Evolutionary conservation across 441 rosid species (phyloP).

Genomic region (Pelargonium australe): DNA sequence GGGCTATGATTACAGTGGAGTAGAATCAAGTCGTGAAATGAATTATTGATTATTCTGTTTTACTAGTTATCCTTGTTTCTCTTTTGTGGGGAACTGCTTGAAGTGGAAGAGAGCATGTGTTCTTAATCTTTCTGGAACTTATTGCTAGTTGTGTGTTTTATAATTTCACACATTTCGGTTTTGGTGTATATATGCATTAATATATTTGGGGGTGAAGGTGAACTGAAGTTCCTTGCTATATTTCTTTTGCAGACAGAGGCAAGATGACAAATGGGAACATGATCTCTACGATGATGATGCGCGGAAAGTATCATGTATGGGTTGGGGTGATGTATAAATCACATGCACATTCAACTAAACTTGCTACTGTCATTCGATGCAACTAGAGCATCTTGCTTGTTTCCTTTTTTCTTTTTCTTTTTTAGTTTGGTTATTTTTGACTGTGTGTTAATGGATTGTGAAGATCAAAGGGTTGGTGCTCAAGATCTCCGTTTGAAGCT

Average conservation of each 20-base stretch:
- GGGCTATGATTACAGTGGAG: too few species aligned
- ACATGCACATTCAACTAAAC: slow-evolving; percentile 21
- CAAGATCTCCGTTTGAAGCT: slow-evolving; percentile 92
- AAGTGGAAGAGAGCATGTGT: background rate
- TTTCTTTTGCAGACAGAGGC: slow-evolving; percentile 68
- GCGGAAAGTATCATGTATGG: slow-evolving; percentile 63
- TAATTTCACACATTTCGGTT: slow-evolving; percentile 1
- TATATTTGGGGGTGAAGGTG: background rate
- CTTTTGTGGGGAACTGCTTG: background rate
- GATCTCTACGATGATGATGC: slow-evolving; percentile 60
- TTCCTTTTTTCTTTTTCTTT: background rate
- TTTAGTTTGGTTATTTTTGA: slow-evolving; percentile 27
- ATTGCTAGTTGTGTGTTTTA: background rate
- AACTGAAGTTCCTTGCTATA: background rate
- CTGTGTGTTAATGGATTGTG: slow-evolving; percentile 39
- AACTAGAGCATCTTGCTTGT: slow-evolving; percentile 24
- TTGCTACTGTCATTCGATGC: slow-evolving; percentile 37
- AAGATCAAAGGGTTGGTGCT: slow-evolving; percentile 62
- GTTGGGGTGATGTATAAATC: slow-evolving; percentile 20
- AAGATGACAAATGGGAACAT: slow-evolving; percentile 97
- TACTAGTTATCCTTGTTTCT: background rate
- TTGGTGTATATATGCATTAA: background rate
- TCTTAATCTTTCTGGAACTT: background rate
- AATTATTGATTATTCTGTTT: too few species aligned
- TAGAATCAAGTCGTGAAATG: too few species aligned